Conservation (phyloP, 2,329 filamentous ascomycete genomes). For the Clonostachys rosea region DNA sequence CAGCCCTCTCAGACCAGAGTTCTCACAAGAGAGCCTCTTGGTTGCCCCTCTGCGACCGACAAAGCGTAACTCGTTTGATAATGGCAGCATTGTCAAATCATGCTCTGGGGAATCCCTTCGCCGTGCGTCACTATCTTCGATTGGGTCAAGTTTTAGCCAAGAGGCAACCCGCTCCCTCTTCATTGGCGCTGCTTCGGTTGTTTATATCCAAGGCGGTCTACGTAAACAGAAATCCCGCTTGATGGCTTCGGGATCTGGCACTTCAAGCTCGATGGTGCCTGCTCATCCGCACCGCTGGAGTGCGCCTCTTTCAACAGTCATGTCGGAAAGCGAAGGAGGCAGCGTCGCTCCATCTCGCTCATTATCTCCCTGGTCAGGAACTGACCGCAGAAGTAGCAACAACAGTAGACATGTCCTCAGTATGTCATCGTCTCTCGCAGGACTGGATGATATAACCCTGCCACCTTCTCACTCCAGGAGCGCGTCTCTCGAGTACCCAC, state of each 20-base stretch:
- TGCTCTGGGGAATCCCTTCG: slow-evolving; percentile 49
- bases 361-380: slow-evolving; percentile 34
- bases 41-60: slow-evolving; percentile 49
- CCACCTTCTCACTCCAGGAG: slow-evolving; percentile 31
- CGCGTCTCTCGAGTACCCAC: slow-evolving; percentile 45
- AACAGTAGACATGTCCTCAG: slow-evolving; percentile 52
- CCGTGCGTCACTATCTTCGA: slow-evolving; percentile 48
- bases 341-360: slow-evolving; percentile 45
- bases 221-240: neutral
- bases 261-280: slow-evolving; percentile 4
- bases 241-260: slow-evolving; percentile 1
- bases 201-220: slow-evolving; percentile 1
- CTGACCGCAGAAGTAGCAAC: slow-evolving; percentile 42
- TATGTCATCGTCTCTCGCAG: slow-evolving; percentile 48
- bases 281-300: slow-evolving; percentile 55
- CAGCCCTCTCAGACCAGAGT: slow-evolving; percentile 31
- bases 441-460: slow-evolving; percentile 29
- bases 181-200: slow-evolving; percentile 2
- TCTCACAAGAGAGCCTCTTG: slow-evolving; percentile 57
- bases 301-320: slow-evolving; percentile 58
- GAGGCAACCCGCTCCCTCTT: slow-evolving; percentile 32
- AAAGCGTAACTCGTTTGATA: slow-evolving; percentile 41
- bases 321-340: slow-evolving; percentile 54
- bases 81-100: slow-evolving; percentile 41
- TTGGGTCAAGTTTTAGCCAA: slow-evolving; percentile 48